Base-by-base conservation (phyloP, 148 eudicot genomes). In the Vaccinium vitisidaea region DNA sequence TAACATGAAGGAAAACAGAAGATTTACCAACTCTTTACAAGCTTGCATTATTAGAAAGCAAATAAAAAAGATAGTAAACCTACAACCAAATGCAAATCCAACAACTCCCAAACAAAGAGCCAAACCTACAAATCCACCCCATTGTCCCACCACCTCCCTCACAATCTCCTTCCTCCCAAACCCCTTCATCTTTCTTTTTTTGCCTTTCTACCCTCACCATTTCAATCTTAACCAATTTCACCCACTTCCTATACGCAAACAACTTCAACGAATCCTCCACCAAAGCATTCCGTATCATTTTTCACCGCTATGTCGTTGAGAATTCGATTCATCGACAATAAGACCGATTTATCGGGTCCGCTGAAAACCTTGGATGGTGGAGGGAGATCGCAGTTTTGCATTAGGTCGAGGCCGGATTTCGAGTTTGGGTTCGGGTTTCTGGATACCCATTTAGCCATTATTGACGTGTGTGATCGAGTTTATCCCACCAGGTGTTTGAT, bases 341-440 rank as follows among this genome's bases (percentile, higher is more conserved):
- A 25, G 1, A 86, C 86, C 80, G 86, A 36, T 74, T 77, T 77
- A 82, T 85, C 86, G 14, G 89, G 77, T 3, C 91, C 89, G 8
- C 87, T 32, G 80, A 85, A 87, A 5, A 88, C 79, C 87, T 88
- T 89, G 21, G 80, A 52, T 6, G 94, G 93, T 1, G 92, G 92
- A 6, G 94, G 94, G 46, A 92, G 48, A 84, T 92, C 94, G 58
- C 93, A 92, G 79, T 92, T 92, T 36, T 91, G 92, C 73, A 92
- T 15, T 11, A 82, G 27, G n/a, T 82, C 76, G 75, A 65, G 56
- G 7, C 80, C 27, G 32, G 80, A 50, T 30, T 49, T 39, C 52
- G 80, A n/a, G 36, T 30, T 30, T 30, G 30, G 30, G 27, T 49
- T 39, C n/a, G 80, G 50, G 27, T 49, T 5, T 23, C 50, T 77